phyloP scores from a whole-genome alignment of 192 early-diverging fungal genomes.

The Umbelopsis isabellina region DNA sequence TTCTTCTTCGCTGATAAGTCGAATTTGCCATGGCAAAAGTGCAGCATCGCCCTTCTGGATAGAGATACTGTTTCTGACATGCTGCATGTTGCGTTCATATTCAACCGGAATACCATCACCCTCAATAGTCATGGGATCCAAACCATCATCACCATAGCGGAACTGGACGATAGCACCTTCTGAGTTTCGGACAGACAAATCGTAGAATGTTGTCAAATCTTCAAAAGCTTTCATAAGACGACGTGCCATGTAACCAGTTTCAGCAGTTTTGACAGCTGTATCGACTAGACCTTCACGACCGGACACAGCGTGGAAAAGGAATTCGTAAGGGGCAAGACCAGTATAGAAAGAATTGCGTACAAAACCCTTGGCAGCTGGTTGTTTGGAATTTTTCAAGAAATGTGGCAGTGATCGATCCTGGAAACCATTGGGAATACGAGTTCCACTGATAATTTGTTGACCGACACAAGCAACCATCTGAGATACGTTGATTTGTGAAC shows the following conservation, averaged over 20 bases:
- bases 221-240: slow-evolving; percentile 98
- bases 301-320: slow-evolving; percentile 98
- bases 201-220: slow-evolving; percentile 94
- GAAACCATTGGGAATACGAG: slow-evolving; percentile 96
- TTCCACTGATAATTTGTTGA: slow-evolving; percentile 98
- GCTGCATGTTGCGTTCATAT: slow-evolving; percentile 81
- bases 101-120: slow-evolving; percentile 88
- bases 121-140: slow-evolving; percentile 95
- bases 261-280: slow-evolving; percentile 99
- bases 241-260: slow-evolving; percentile 98
- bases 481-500: slow-evolving; percentile 96
- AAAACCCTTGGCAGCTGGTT: slow-evolving; percentile 95
- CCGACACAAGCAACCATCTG: slow-evolving; percentile 99
- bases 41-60: slow-evolving; percentile 24
- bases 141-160: slow-evolving; percentile 92
- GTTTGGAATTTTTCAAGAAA: slow-evolving; percentile 92
- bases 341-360: slow-evolving; percentile 96
- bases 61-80: slow-evolving; percentile 39
- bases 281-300: slow-evolving; percentile 99
- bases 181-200: slow-evolving; percentile 92
- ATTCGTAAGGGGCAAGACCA: slow-evolving; percentile 95
- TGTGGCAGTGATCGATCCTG: slow-evolving; percentile 96
- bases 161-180: slow-evolving; percentile 93
- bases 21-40: slow-evolving; percentile 71
- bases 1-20: slow-evolving; percentile 49